Percentiles rank a stretch among this genome's conserved stretches.
These are phyloP conservation scores for Leptographium flavum DNA, from an alignment of 2,329 filamentous ascomycete species.

Conservation along the genomic window DNA sequence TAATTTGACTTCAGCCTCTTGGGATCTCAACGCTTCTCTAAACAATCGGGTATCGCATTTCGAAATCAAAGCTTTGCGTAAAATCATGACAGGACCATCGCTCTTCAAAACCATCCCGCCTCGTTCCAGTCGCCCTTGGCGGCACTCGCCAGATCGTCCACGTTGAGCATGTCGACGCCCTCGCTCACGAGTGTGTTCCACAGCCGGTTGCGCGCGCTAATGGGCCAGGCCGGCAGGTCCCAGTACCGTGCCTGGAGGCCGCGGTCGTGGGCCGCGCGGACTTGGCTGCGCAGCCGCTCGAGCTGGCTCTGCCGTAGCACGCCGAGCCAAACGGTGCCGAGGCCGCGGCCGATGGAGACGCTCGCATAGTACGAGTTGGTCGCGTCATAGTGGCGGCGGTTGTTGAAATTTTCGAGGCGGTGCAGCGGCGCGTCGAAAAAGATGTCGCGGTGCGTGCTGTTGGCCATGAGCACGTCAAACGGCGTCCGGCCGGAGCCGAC, in stretches of 20 bases:
- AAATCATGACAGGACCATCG: not conserved
- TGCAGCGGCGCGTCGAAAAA: constrained; percentile 54
- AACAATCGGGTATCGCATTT: too few species aligned
- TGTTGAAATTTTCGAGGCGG: constrained; percentile 19
- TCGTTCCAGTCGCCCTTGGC: constrained; percentile 7
- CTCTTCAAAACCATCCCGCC: not conserved
- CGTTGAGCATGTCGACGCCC: constrained; percentile 48
- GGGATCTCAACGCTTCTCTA: too few species aligned
- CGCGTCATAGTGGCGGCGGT: constrained; percentile 26
- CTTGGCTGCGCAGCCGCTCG: constrained; percentile 26
- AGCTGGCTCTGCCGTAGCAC: constrained; percentile 30
- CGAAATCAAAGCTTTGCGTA: too few species aligned
- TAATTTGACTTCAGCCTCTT: too few species aligned
- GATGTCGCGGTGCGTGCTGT: constrained; percentile 40
- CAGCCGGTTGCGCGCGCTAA: constrained; percentile 40
- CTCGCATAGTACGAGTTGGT: constrained; percentile 55
- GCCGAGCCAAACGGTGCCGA: constrained; percentile 35
- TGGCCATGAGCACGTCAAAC: constrained; percentile 38
- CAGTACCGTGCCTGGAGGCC: constrained; percentile 49
- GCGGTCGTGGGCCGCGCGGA: constrained; percentile 32
- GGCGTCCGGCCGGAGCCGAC: constrained; percentile 53
- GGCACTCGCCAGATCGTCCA: constrained; percentile 33
- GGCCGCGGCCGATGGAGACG: constrained; percentile 34
- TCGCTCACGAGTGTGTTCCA: constrained; percentile 43
- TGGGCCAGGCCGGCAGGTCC: constrained; percentile 45